Conservation (phyloP, 306 rosid genomes). For the Rubus idaeus region DNA sequence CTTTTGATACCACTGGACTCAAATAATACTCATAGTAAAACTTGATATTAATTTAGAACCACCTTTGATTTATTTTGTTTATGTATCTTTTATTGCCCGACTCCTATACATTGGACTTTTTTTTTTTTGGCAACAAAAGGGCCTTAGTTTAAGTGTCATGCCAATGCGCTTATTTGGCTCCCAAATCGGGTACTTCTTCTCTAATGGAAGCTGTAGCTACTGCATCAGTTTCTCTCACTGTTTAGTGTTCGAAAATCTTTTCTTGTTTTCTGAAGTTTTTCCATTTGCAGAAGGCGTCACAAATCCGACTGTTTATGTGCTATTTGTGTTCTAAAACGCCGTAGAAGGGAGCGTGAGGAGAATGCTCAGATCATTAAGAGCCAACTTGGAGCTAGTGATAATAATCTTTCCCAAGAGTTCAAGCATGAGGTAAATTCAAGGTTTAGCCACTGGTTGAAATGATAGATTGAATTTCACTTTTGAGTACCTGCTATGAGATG, state of each 20-base stretch:
- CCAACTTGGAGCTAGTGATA: slow-evolving; percentile 46
- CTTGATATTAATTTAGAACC: neutral
- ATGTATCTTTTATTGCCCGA: neutral
- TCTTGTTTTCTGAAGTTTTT: slow-evolving; percentile 23
- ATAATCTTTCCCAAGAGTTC: slow-evolving; percentile 48
- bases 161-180: neutral
- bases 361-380: slow-evolving; percentile 63
- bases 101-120: neutral
- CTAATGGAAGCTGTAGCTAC: slow-evolving; percentile 5
- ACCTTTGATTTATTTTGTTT: neutral
- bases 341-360: slow-evolving; percentile 93
- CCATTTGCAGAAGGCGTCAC: slow-evolving; percentile 84
- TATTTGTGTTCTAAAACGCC: slow-evolving; percentile 86
- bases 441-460: slow-evolving; percentile 1
- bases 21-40: neutral
- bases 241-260: neutral
- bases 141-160: neutral
- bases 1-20: neutral
- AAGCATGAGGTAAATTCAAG: slow-evolving; percentile 61
- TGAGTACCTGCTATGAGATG: neutral
- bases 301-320: slow-evolving; percentile 93
- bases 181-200: neutral
- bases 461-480: neutral
- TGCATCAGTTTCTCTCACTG: neutral
- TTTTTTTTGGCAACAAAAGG: neutral